Conservation (phyloP, 129 eudicot genomes). For the Escallonia rubra region DNA sequence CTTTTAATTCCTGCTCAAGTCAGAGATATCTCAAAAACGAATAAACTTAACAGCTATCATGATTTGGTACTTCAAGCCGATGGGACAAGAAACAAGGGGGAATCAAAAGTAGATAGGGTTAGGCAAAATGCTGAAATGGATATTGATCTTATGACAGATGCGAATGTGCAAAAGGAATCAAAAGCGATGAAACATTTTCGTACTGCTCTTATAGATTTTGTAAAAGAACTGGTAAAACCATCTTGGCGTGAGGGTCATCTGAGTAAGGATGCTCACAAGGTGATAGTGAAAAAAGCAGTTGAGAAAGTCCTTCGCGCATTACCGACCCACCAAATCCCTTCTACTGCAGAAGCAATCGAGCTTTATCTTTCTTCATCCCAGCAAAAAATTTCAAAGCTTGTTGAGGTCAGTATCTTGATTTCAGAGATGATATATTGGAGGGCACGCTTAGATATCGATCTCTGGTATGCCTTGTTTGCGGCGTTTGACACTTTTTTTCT, state of each 20-base stretch:
- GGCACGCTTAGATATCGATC: neutral
- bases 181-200: slow-evolving; percentile 65
- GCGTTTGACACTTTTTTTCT: slow-evolving; percentile 23
- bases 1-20: slow-evolving; percentile 22
- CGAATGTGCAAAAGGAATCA: slow-evolving; percentile 34
- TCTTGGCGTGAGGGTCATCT: slow-evolving; percentile 75
- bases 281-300: slow-evolving; percentile 72
- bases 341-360: slow-evolving; percentile 45
- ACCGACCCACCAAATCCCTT: slow-evolving; percentile 56
- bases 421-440: neutral
- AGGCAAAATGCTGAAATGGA: slow-evolving; percentile 30
- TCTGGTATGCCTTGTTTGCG: slow-evolving; percentile 3
- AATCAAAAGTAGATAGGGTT: slow-evolving; percentile 30
- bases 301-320: slow-evolving; percentile 62
- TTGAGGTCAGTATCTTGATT: slow-evolving; percentile 65
- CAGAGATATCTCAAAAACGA: slow-evolving; percentile 26
- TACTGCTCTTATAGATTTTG: slow-evolving; percentile 71
- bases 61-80: slow-evolving; percentile 20
- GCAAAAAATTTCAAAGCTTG: slow-evolving; percentile 65
- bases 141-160: slow-evolving; percentile 39
- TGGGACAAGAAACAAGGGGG: slow-evolving; percentile 14
- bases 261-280: slow-evolving; percentile 79
- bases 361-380: slow-evolving; percentile 55
- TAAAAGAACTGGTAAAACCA: slow-evolving; percentile 79
- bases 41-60: slow-evolving; percentile 21